Evolutionary conservation across 495 filamentous ascomycete genomes (phyloP).

Genomic region (Cetradonia linearis): DNA sequence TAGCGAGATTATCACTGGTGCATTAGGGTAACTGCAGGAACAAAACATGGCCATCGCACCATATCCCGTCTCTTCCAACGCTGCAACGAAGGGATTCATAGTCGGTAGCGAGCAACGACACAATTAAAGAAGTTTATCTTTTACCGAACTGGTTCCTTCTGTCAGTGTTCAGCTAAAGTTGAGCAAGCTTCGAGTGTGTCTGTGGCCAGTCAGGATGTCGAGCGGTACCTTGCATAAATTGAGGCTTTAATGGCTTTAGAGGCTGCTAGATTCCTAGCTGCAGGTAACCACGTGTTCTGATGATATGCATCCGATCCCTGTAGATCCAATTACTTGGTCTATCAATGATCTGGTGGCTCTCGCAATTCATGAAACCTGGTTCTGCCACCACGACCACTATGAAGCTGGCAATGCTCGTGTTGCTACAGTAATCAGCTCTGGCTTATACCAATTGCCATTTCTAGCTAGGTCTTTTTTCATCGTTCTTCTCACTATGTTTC

Average conservation of each 20-base stretch:
- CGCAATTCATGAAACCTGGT: not conserved
- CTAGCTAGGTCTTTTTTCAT: not conserved
- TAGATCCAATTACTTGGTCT: slow-evolving; percentile 8
- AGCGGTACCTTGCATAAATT: slow-evolving; percentile 8
- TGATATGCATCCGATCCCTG: slow-evolving; percentile 11
- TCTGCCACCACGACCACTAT: not conserved
- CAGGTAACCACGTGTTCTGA: slow-evolving; percentile 12
- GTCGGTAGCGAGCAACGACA: not conserved
- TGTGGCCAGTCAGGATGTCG: not conserved
- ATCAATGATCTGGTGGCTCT: not conserved
- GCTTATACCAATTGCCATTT: not conserved
- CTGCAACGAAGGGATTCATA: not conserved
- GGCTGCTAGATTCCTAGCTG: slow-evolving; percentile 10
- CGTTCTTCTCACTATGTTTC: not conserved
- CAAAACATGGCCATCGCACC: not conserved
- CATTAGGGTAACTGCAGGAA: not conserved
- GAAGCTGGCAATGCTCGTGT: not conserved
- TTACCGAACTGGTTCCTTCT: not conserved
- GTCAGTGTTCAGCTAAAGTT: not conserved
- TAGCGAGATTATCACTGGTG: not conserved
- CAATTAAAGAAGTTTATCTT: not conserved
- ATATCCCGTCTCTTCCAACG: not conserved
- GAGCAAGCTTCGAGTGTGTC: not conserved
- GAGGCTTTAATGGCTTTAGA: not conserved
- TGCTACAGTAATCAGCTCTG: too few relatives aligned